A percentile compares a stretch with the other conserved stretches of the same genome.
These are phyloP conservation scores for Phytopythium helicoides DNA, from an alignment of 352 stramenopile genomes.

Conservation along the genomic window DNA sequence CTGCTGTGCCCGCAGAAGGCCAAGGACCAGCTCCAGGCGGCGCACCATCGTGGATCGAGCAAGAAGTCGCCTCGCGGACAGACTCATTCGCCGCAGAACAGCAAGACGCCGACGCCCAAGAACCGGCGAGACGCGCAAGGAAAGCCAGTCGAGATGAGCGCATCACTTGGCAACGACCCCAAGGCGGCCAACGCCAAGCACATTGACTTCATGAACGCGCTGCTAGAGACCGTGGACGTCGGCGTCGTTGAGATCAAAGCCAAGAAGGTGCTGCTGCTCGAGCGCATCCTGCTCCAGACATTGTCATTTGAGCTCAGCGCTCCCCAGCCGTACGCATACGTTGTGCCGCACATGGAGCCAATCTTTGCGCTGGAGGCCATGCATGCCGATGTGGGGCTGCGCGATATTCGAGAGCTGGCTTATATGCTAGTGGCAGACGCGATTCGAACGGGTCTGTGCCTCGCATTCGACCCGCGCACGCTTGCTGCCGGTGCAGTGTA, in stretches of 20 bases:
- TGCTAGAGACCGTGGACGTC: conserved; percentile 60
- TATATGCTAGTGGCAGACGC: conserved; percentile 63
- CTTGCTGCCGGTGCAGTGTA: conserved; percentile 70
- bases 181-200: conserved; percentile 58
- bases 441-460: conserved; percentile 45
- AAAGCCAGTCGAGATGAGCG: conserved; percentile 45
- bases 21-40: conserved; percentile 22
- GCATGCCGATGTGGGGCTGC: conserved; percentile 44
- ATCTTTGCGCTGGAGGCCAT: conserved; percentile 61
- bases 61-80: conserved; percentile 15
- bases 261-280: conserved; percentile 60
- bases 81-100: too few species aligned
- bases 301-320: conserved; percentile 71
- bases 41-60: conserved; percentile 10
- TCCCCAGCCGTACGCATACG: conserved; percentile 65
- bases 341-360: conserved; percentile 46
- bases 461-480: conserved; percentile 51
- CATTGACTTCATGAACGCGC: conserved; percentile 57
- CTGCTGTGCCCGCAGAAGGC: conserved; percentile 44
- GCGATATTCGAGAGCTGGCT: conserved; percentile 41
- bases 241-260: conserved; percentile 64
- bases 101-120: conserved; percentile 13
- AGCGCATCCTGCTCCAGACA: conserved; percentile 72
- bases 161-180: conserved; percentile 50
- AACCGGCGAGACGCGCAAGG: conserved; percentile 31